phyloP scores from a whole-genome alignment of 116 monocot genomes.

The Iris pallida region DNA sequence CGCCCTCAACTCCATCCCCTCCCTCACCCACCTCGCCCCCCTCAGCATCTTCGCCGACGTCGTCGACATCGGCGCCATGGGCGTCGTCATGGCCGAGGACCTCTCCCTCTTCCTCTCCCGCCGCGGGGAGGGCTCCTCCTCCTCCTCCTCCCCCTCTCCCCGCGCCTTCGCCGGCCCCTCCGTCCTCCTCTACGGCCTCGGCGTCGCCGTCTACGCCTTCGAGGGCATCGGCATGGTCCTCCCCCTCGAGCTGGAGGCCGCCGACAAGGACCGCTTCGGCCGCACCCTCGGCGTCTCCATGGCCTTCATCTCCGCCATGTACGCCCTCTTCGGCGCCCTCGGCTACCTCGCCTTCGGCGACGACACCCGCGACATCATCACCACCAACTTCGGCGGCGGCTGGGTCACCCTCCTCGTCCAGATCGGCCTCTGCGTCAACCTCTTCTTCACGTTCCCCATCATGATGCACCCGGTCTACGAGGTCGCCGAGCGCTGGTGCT shows the following conservation, averaged over 20 bases:
- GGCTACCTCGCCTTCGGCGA: slow-evolving; percentile 88
- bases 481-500: slow-evolving; percentile 68
- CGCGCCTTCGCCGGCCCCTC: slow-evolving; percentile 39
- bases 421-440: slow-evolving; percentile 85
- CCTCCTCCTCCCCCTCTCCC: background rate
- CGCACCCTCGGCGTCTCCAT: slow-evolving; percentile 64
- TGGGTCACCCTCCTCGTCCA: slow-evolving; percentile 48
- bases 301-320: slow-evolving; percentile 67
- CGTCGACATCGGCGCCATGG: slow-evolving; percentile 88
- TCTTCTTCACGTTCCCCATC: slow-evolving; percentile 87
- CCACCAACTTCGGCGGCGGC: slow-evolving; percentile 73
- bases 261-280: slow-evolving; percentile 57
- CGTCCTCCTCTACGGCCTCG: slow-evolving; percentile 69
- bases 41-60: slow-evolving; percentile 92
- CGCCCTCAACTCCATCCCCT: slow-evolving; percentile 70
- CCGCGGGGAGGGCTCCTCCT: background rate
- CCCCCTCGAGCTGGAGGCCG: slow-evolving; percentile 72
- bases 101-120: slow-evolving; percentile 14
- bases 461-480: slow-evolving; percentile 97
- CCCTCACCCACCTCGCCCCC: slow-evolving; percentile 81
- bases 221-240: slow-evolving; percentile 93
- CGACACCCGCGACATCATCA: slow-evolving; percentile 77
- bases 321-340: slow-evolving; percentile 66
- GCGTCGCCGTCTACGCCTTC: slow-evolving; percentile 86
- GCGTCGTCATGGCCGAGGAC: slow-evolving; percentile 64